phyloP scores from a whole-genome alignment of 352 stramenopile species.

The Phytophthora pini region DNA sequence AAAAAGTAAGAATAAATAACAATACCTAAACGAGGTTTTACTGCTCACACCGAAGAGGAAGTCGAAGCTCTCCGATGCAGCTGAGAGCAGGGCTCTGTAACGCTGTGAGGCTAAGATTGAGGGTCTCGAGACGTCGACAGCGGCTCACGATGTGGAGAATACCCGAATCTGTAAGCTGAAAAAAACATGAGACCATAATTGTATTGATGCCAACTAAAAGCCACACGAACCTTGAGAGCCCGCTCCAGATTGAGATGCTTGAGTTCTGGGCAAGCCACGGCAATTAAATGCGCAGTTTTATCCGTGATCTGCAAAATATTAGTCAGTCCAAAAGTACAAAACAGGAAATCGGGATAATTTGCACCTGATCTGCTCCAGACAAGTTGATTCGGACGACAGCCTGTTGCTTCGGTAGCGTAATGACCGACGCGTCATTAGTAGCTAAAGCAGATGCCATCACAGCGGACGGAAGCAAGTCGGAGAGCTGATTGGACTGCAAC shows the following conservation, averaged over 20 bases:
- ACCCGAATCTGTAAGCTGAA: conserved; percentile 65
- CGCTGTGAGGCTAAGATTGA: conserved; percentile 65
- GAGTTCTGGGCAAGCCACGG: conserved; percentile 42
- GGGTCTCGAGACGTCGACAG: conserved; percentile 54
- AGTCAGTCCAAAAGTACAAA: conserved; percentile 6
- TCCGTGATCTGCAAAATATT: conserved; percentile 51
- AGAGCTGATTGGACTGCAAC: conserved; percentile 46
- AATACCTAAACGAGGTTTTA: background rate
- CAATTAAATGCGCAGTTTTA: conserved; percentile 44
- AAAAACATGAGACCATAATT: background rate
- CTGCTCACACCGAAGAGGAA: conserved; percentile 59
- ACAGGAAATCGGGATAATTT: background rate
- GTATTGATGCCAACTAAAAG: background rate
- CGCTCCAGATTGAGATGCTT: conserved; percentile 50
- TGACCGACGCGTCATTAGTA: background rate
- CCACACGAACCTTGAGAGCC: conserved; percentile 43
- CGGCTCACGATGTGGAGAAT: conserved; percentile 57
- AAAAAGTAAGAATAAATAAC: no score
- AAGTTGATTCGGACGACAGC: conserved; percentile 57
- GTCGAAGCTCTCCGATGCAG: conserved; percentile 60
- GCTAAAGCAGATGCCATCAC: conserved; percentile 4
- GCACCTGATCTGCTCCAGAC: conserved; percentile 59
- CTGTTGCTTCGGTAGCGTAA: conserved; percentile 6
- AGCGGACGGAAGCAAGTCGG: conserved; percentile 41
- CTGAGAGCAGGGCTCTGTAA: conserved; percentile 59